phyloP scores from a whole-genome alignment of 2,329 filamentous ascomycete species.

The Colletotrichum lentis region DNA sequence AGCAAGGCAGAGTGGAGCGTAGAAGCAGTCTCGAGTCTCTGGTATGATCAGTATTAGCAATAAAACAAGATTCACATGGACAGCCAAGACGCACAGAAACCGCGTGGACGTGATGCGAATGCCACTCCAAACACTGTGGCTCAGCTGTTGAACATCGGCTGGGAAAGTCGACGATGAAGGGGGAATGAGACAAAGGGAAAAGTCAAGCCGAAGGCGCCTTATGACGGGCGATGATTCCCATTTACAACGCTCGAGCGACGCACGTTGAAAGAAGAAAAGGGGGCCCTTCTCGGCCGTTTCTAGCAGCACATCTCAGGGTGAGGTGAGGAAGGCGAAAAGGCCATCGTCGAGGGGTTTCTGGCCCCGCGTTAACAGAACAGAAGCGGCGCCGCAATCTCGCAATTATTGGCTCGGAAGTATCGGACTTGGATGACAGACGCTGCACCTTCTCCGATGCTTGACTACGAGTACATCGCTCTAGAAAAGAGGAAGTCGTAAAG shows the following conservation, averaged over 20 bases:
- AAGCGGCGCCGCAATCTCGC: too few relatives aligned
- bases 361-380: neutral
- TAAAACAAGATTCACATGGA: neutral
- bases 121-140: neutral
- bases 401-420: neutral
- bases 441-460: too few relatives aligned
- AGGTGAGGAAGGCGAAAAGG: neutral
- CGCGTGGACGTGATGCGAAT: neutral
- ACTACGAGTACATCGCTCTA: neutral
- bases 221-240: neutral
- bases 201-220: neutral
- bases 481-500: neutral
- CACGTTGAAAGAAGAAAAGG: too few relatives aligned
- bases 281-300: neutral
- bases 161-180: neutral
- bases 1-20: neutral
- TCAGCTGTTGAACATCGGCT: neutral
- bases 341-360: neutral
- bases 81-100: neutral
- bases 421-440: too few relatives aligned
- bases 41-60: neutral
- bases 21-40: neutral
- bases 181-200: neutral
- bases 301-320: neutral
- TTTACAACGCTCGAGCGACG: neutral